Base-by-base conservation (phyloP, 139 green algal species). In the Dunaliella primolecta region DNA sequence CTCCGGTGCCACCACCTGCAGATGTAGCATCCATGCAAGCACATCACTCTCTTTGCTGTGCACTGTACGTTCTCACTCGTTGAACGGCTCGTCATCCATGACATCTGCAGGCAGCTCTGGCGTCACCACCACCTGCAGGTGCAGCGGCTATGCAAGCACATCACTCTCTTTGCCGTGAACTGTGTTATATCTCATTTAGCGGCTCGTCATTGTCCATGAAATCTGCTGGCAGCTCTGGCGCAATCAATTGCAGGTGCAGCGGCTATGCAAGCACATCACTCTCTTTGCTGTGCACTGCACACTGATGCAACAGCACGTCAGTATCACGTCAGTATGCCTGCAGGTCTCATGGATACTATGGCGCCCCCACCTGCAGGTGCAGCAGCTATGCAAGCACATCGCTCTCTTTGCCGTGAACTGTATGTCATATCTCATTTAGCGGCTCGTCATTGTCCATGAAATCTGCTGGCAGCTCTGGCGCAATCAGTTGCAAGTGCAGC, bases 1-100 rank as follows among this genome's bases (percentile, higher is more conserved):
- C 86, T n/a, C 85, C 74, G 94, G 95, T 79, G 94, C 88, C 57
- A 90, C 90, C 15, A 98, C 88, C 84, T 91, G 84, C 88, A 98
- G 56, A 29, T 23, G 23, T n/a, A 23, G 20, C 56, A 72, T 20
- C 56, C 20, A 29, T 23, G 23, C 56, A 72, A 29, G 56, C 56
- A 72, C 20, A 23, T n/a, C 56, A 20, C 20, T 20, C 20, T 23
- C 56, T n/a, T n/a, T 20, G 56, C 20, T n/a, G 56, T 72, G 56
- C 20, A 72, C 20, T 20, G 56, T 23, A n/a, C n/a, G 23, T 20
- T 20, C 56, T 23, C n/a, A n/a, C n/a, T n/a, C n/a, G n/a, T n/a
- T n/a, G n/a, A n/a, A n/a, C n/a, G n/a, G n/a, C n/a, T n/a, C n/a
- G n/a, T n/a, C n/a, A n/a, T 87, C n/a, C n/a, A n/a, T n/a, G n/a